Evolutionary conservation across 2,329 filamentous ascomycete genomes (phyloP), one percentile per base, ranked within the genome.

Genomic region (Mycosphaerella arachidis): DNA sequence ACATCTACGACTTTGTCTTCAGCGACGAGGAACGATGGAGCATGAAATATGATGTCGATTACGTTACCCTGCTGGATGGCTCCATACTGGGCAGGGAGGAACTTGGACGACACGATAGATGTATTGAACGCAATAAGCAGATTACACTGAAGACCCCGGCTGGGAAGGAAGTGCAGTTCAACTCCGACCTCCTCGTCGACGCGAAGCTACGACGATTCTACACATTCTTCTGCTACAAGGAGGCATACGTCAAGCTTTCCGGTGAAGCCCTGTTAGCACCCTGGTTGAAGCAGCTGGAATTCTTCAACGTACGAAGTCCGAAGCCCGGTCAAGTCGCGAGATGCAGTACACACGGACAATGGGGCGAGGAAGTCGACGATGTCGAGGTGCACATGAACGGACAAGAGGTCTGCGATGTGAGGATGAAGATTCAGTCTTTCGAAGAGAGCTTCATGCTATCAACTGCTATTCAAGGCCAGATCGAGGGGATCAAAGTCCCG

Each of bases 211-310:
- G 88, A 5, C 80, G 83, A 56, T 93, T 93, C 71, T 93, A 92
- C 72, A 83, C 88, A 0, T 84, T 89, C 60, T 93, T 89, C 87
- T 90, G 87, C 72, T 81, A 91, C 72, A 86, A 90, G 67, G 90
- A 93, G 76, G 86, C 89, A 0, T 92, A 90, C 71, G 86, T 92
- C 74, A 93, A 92, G 82, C 86, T 93, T 77, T 89, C 88, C 31
- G 90, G 90, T 29, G 88, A 92, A 68, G 90, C 88, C 0, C 78
- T 93, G 59, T 78, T 92, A 8, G 90, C 90, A 0, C 78, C 79
- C 4, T 93, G 90, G 90, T 78, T 93, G 53, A 78, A 77, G 54
- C 83, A 88, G 53, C 76, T 92, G 8, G 87, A 92, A 68, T 90
- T 93, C 70, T 77, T 80, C 59, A 76, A 80, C 53, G 88, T 90